Percentiles rank a stretch among this genome's conserved stretches.
Evolutionary conservation across 164 flowering plant genomes (phyloP).

Genomic region (Liquidambar formosana): DNA sequence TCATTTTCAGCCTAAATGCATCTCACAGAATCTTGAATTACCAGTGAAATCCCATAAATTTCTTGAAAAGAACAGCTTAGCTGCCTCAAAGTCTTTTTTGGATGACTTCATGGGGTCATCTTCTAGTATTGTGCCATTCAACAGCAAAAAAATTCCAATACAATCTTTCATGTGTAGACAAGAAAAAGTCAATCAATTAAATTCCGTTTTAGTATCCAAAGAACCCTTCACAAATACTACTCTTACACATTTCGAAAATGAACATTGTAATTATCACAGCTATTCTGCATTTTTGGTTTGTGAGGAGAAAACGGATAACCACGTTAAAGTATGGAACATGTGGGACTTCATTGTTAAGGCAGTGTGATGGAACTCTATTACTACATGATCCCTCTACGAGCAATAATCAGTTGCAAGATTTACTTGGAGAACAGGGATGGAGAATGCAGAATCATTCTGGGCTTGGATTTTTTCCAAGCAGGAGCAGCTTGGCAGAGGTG

Average conservation of each 20-base stretch:
- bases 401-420: conserved; percentile 18
- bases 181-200: conserved; percentile 18
- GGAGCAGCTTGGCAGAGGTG: conserved; percentile 11
- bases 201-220: conserved; percentile 16
- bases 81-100: conserved; percentile 17
- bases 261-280: too few species aligned
- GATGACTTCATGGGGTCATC: conserved; percentile 21
- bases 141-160: conserved; percentile 4
- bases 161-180: conserved; percentile 8
- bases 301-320: conserved; percentile 20
- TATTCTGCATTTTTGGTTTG: conserved; percentile 20
- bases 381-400: conserved; percentile 27
- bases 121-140: conserved; percentile 15
- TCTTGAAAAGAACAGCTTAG: conserved; percentile 20
- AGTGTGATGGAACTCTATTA: conserved; percentile 15
- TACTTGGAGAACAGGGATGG: conserved; percentile 20
- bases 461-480: conserved; percentile 16
- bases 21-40: conserved; percentile 10
- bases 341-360: conserved; percentile 19
- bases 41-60: conserved; percentile 14
- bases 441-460: conserved; percentile 22
- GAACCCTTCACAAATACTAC: conserved; percentile 10
- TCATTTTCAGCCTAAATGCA: conserved; percentile 21
- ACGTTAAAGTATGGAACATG: conserved; percentile 5
- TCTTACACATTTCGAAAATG: conserved; percentile 11